phyloP scores from a whole-genome alignment of 805 yeast genomes.

The Wickerhamomyces mucosus region DNA sequence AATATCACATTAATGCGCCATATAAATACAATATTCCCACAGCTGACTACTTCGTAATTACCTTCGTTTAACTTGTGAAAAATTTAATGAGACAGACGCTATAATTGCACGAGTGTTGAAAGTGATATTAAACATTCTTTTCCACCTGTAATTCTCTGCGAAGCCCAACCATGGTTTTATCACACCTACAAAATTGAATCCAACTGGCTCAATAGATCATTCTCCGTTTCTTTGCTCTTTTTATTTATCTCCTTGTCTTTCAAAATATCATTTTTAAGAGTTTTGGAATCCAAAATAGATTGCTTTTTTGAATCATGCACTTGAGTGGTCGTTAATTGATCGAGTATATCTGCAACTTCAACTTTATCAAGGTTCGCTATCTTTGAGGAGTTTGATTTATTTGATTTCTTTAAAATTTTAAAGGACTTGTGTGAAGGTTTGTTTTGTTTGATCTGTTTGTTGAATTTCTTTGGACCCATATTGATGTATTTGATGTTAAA shows the following conservation, averaged over 20 bases:
- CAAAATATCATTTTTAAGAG: background rate
- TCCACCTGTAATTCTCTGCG: no score
- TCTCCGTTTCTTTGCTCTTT: background rate
- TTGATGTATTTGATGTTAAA: background rate
- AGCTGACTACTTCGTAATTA: no score
- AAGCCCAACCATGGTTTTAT: no score
- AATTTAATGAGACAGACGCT: no score
- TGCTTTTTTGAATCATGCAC: background rate
- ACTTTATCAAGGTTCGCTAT: background rate
- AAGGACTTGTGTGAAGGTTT: background rate
- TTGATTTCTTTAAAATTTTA: background rate
- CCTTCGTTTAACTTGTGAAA: no score
- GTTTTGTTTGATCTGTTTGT: background rate
- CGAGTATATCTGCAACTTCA: background rate
- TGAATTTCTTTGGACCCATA: background rate
- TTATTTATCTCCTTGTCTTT: background rate
- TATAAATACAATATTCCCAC: no score
- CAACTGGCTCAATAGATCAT: background rate
- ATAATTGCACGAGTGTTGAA: background rate
- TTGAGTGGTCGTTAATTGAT: no score
- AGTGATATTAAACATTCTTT: background rate
- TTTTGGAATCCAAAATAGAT: background rate
- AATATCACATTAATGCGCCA: no score
- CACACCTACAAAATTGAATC: background rate
- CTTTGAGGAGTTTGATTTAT: background rate